Conservation (phyloP, 768 basidiomycete genomes). For the Tricholoma terreum region DNA sequence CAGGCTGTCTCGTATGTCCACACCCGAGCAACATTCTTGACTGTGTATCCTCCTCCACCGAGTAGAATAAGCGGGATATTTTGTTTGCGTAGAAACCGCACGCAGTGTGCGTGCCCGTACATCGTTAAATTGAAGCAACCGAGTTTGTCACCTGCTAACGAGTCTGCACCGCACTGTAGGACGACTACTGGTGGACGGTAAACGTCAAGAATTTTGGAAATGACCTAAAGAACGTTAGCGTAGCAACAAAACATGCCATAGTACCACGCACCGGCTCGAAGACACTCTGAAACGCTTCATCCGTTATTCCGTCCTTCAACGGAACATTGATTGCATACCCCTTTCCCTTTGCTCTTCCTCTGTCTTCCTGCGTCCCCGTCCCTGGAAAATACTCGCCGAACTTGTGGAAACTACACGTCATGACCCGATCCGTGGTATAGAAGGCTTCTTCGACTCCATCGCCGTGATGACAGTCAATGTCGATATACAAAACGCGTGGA, state of each 20-base stretch:
- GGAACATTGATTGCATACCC: constrained; percentile 93
- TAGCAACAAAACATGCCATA: constrained; percentile 5
- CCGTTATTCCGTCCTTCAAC: constrained; percentile 89
- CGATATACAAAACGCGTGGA: constrained; percentile 91
- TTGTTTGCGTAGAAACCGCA: constrained; percentile 78
- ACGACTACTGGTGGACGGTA: constrained; percentile 86
- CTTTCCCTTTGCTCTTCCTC: constrained; percentile 78
- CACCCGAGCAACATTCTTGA: constrained; percentile 90
- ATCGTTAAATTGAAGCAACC: constrained; percentile 96
- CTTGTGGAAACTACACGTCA: constrained; percentile 97
- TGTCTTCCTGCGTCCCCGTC: constrained; percentile 80
- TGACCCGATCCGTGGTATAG: constrained; percentile 95
- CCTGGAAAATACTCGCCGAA: constrained; percentile 95
- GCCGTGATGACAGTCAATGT: constrained; percentile 98
- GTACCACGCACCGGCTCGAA: constrained; percentile 78
- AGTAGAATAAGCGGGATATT: constrained; percentile 87
- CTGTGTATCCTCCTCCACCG: constrained; percentile 96
- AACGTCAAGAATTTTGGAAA: constrained; percentile 82
- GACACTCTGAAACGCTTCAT: constrained; percentile 82
- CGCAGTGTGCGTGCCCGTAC: constrained; percentile 91
- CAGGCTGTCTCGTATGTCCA: constrained; percentile 99
- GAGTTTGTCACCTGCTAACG: constrained; percentile 90
- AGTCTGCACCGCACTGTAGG: constrained; percentile 95
- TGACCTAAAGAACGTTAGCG: constrained; percentile 49
- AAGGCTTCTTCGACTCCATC: constrained; percentile 99